Evolutionary conservation across 306 rosid genomes (phyloP).

Genomic region (Dalbergia oliveri): DNA sequence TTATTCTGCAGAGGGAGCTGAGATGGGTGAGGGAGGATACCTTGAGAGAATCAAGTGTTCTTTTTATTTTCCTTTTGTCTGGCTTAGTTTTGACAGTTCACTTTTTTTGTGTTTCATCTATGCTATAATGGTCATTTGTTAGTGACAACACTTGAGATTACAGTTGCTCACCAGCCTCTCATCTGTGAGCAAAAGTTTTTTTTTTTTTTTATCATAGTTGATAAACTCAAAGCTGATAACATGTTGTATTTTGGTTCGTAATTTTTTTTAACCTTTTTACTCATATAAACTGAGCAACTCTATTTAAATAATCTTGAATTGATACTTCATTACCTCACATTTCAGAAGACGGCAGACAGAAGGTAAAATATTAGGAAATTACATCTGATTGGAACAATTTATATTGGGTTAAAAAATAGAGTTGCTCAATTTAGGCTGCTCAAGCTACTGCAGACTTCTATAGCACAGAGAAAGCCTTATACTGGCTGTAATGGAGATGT

Average conservation of each 20-base stretch:
- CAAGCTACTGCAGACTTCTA: conserved; percentile 12
- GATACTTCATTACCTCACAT: conserved; percentile 1
- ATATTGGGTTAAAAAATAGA: conserved; percentile 6
- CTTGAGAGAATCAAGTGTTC: too few species aligned
- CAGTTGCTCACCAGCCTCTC: too few species aligned
- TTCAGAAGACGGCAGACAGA: background rate
- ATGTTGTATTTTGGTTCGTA: background rate
- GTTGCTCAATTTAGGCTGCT: conserved; percentile 13
- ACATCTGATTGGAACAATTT: conserved; percentile 13
- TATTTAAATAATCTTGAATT: conserved; percentile 10
- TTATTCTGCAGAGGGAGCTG: too few species aligned
- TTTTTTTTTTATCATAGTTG: background rate
- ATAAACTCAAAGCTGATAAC: background rate
- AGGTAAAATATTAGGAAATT: background rate
- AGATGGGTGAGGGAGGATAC: too few species aligned
- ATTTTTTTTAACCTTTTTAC: background rate
- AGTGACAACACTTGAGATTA: too few species aligned
- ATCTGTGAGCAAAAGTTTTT: background rate
- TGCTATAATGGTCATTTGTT: background rate
- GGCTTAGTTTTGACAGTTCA: background rate
- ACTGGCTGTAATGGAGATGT: conserved; percentile 17
- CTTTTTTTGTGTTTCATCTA: background rate
- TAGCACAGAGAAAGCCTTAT: conserved; percentile 11
- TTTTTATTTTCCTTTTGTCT: background rate
- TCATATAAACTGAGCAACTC: background rate